These are phyloP conservation scores for Microcos paniculata DNA, from an alignment of 345 rosid species.

Conservation along the genomic window DNA sequence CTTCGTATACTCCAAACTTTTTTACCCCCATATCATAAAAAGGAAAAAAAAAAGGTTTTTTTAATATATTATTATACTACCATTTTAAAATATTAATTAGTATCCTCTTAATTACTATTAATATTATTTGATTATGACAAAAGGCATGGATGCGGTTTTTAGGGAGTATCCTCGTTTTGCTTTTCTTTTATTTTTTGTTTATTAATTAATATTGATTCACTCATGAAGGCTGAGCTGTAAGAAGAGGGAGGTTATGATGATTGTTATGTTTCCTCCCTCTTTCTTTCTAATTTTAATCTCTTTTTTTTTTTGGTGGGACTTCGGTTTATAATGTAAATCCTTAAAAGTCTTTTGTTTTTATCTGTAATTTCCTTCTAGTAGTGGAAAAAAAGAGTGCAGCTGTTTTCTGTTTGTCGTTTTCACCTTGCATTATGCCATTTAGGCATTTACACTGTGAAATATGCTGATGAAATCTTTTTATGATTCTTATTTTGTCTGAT, in stretches of 20 bases:
- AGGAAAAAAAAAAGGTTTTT: no score
- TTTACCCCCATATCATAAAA: background rate
- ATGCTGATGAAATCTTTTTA: background rate
- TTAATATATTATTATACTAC: no score
- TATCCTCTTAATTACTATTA: background rate
- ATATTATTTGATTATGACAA: constrained; percentile 14
- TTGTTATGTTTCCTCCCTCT: constrained; percentile 6
- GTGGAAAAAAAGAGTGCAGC: background rate
- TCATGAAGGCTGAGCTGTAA: constrained; percentile 31
- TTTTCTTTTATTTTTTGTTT: constrained; percentile 13
- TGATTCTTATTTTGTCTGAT: no score
- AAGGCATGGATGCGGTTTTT: constrained; percentile 60
- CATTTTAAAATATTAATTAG: background rate
- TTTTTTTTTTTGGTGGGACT: background rate
- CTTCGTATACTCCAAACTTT: constrained; percentile 14
- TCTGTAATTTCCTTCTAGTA: background rate
- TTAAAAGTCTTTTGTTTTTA: background rate
- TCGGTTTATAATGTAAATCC: background rate
- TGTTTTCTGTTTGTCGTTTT: background rate
- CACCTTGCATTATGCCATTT: background rate
- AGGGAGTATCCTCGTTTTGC: constrained; percentile 54
- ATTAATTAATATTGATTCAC: constrained; percentile 18
- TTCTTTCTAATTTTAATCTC: background rate
- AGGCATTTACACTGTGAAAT: background rate
- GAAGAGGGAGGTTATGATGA: constrained; percentile 28